phyloP scores from a whole-genome alignment of 306 rosid genomes.

The Casuarina cunninghamiana region DNA sequence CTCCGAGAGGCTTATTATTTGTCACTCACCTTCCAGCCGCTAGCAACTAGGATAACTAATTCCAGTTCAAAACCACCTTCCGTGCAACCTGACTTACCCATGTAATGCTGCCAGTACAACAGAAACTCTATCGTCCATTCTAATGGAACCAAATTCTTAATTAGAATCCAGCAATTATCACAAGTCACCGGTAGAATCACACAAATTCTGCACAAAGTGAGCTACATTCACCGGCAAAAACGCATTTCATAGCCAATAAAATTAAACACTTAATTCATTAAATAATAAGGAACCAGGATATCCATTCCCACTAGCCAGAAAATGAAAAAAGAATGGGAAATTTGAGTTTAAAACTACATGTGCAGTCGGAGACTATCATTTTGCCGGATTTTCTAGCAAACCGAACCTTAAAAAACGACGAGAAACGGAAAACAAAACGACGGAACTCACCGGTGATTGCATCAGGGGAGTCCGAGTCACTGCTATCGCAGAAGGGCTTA shows the following conservation, averaged over 20 bases:
- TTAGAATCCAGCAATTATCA: background rate
- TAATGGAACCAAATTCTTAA: background rate
- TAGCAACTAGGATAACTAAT: background rate
- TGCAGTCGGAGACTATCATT: background rate
- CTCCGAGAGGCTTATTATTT: background rate
- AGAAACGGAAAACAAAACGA: background rate
- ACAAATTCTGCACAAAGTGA: background rate
- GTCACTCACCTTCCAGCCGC: background rate
- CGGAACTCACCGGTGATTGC: slow-evolving; percentile 44
- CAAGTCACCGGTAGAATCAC: background rate
- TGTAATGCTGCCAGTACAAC: background rate
- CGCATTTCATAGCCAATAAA: background rate
- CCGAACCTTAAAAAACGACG: background rate
- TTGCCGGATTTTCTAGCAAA: slow-evolving; percentile 3
- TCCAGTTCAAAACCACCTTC: background rate
- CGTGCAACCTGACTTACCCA: background rate
- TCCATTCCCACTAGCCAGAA: background rate
- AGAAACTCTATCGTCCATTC: background rate
- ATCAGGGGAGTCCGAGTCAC: slow-evolving; percentile 29
- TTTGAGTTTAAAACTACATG: background rate
- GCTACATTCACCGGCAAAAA: background rate
- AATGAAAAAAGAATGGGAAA: background rate
- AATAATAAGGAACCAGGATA: background rate
- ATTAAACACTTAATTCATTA: background rate
- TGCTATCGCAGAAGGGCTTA: slow-evolving; percentile 65